Conservation (phyloP, 2,329 filamentous ascomycete species). For the Cadophora malorum region DNA sequence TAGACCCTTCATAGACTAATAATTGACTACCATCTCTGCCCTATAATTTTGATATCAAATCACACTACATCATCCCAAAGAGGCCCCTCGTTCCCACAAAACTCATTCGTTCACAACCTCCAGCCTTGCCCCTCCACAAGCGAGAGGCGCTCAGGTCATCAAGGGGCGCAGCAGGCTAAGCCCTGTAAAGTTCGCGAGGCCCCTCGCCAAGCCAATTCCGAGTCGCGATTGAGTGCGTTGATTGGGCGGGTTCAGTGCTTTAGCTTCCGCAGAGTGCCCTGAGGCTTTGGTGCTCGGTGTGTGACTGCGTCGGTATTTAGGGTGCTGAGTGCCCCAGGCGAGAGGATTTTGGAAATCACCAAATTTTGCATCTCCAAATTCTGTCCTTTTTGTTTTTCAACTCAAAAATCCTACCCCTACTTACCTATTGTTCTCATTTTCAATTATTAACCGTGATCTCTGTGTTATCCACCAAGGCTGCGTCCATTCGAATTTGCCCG, state of each 20-base stretch:
- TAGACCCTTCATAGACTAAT: background rate
- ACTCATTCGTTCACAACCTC: background rate
- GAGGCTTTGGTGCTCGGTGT: slow-evolving; percentile 12
- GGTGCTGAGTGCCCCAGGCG: slow-evolving; percentile 1
- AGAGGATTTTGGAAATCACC: background rate
- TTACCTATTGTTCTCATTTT: no score
- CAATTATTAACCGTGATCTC: no score
- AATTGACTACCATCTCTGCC: no score
- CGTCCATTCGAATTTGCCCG: no score
- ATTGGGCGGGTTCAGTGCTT: background rate
- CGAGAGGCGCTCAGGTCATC: background rate
- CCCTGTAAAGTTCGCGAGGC: background rate
- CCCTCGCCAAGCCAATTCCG: slow-evolving; percentile 9
- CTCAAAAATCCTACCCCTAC: background rate
- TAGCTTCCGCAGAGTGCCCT: background rate
- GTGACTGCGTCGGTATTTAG: slow-evolving; percentile 14
- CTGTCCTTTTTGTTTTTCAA: background rate
- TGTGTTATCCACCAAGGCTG: no score
- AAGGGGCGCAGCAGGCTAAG: slow-evolving; percentile 6
- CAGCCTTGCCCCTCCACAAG: background rate
- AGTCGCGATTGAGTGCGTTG: background rate
- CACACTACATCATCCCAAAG: background rate
- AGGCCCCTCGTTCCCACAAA: slow-evolving; percentile 10
- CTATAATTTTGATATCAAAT: background rate
- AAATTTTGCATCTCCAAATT: background rate